A percentile compares a stretch with the other conserved stretches of the same genome.
These are phyloP conservation scores for Hortaea werneckii DNA, from an alignment of 2,329 filamentous ascomycete species.

Conservation along the genomic window DNA sequence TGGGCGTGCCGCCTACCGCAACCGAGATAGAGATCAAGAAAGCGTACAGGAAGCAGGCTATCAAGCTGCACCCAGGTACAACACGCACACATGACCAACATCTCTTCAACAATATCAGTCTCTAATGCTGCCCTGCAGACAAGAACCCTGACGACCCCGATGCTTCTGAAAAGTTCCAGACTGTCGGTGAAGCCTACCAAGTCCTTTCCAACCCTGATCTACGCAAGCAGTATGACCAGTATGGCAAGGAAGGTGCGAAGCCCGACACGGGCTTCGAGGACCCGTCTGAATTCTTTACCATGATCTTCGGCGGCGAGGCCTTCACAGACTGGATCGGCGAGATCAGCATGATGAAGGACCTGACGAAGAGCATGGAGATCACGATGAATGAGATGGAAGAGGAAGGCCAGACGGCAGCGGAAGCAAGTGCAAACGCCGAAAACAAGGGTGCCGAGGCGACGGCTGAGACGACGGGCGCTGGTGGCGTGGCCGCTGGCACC, in stretches of 20 bases:
- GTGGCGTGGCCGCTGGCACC: conserved; percentile 1
- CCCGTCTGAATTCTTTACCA: conserved; percentile 93
- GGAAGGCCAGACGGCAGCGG: conserved; percentile 42
- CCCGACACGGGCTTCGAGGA: conserved; percentile 88
- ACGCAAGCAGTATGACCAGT: conserved; percentile 89
- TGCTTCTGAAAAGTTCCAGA: conserved; percentile 89
- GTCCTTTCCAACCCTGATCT: conserved; percentile 82
- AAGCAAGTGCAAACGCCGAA: conserved; percentile 44
- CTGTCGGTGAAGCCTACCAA: conserved; percentile 62
- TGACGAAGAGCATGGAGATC: conserved; percentile 97
- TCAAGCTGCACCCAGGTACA: conserved; percentile 69
- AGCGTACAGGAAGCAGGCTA: conserved; percentile 82
- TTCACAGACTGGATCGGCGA: conserved; percentile 96
- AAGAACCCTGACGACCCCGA: conserved; percentile 96
- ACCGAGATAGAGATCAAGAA: conserved; percentile 96
- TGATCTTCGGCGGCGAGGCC: conserved; percentile 94
- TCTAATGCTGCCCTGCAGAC: conserved; percentile 43
- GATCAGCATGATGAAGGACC: conserved; percentile 96
- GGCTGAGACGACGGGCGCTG: conserved; percentile 5
- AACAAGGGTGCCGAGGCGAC: conserved; percentile 29
- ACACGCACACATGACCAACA: background rate
- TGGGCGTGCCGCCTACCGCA: conserved; percentile 69
- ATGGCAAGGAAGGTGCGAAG: conserved; percentile 88
- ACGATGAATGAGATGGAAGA: conserved; percentile 73
- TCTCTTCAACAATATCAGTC: background rate